Evolutionary conservation across 2,329 filamentous ascomycete genomes (phyloP).

Genomic region (Talaromyces sp.): DNA sequence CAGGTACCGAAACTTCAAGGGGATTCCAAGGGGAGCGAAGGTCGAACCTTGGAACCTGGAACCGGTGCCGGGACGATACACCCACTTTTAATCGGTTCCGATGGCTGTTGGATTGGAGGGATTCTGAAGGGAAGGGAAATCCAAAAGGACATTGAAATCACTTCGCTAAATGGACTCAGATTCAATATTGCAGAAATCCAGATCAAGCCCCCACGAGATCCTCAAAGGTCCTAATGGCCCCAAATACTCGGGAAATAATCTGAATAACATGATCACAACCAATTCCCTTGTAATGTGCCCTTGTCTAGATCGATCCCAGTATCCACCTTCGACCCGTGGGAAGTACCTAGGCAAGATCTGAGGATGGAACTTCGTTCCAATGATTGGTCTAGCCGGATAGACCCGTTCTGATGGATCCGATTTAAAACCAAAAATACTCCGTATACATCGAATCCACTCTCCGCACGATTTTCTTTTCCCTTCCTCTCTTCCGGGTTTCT

Average conservation of each 20-base stretch:
- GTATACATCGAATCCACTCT: slow-evolving; percentile 21
- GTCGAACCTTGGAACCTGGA: slow-evolving; percentile 2
- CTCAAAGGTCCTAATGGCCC: too few species aligned
- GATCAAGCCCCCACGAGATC: too few species aligned
- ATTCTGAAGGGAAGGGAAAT: not conserved
- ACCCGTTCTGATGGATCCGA: slow-evolving; percentile 32
- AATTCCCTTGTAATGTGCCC: too few species aligned
- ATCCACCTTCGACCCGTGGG: slow-evolving; percentile 25
- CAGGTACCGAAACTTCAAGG: slow-evolving; percentile 3
- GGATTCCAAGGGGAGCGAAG: not conserved
- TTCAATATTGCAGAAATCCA: too few species aligned
- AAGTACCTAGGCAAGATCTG: slow-evolving; percentile 18
- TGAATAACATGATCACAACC: not conserved
- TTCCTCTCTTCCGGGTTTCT: slow-evolving; percentile 6
- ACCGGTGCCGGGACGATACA: not conserved
- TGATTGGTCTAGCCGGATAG: slow-evolving; percentile 30
- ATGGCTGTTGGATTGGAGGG: too few species aligned
- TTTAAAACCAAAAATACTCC: slow-evolving; percentile 25
- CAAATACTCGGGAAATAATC: not conserved
- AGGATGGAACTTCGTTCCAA: slow-evolving; percentile 9
- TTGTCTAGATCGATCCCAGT: slow-evolving; percentile 24
- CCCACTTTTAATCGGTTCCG: not conserved
- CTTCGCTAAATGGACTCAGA: too few species aligned
- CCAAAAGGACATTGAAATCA: too few species aligned
- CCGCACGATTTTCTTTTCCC: slow-evolving; percentile 17